A percentile compares a stretch with the other conserved stretches of the same genome.
phyloP scores from a whole-genome alignment of 495 filamentous ascomycete genomes.

The Talaromyces stipitatus region DNA sequence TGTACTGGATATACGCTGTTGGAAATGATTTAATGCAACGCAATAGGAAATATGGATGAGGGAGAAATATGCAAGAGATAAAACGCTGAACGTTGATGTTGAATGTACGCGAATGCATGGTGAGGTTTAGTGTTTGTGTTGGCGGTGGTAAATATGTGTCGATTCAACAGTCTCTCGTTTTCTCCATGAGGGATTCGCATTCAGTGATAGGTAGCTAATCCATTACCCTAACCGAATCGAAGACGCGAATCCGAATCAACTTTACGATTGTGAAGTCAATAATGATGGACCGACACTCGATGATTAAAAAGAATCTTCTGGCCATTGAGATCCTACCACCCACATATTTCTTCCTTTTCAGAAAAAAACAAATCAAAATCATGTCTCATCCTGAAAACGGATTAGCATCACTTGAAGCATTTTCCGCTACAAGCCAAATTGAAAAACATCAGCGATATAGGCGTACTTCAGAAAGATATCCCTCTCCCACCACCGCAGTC shows the following conservation, averaged over 20 bases:
- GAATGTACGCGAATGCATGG: no score
- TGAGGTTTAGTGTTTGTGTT: no score
- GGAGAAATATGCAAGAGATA: no score
- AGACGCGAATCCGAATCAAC: no score
- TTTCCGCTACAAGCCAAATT: neutral
- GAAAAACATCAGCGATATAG: neutral
- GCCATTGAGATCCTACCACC: neutral
- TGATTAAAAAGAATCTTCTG: neutral
- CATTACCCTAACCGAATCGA: no score
- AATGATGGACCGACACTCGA: neutral
- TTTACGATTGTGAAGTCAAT: no score
- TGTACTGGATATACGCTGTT: neutral
- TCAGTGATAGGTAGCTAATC: no score
- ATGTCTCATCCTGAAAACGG: neutral
- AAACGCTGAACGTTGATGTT: no score
- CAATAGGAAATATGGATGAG: neutral
- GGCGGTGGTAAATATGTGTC: no score
- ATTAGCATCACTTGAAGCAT: neutral
- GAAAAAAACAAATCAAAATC: neutral
- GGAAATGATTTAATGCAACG: neutral
- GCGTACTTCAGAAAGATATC: neutral
- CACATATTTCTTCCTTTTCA: neutral
- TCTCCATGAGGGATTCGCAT: no score
- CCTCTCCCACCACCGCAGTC: neutral
- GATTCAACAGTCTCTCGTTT: no score